Base-by-base conservation (phyloP, 2,329 filamentous ascomycete species). In the Ramularia collo-cygni region DNA sequence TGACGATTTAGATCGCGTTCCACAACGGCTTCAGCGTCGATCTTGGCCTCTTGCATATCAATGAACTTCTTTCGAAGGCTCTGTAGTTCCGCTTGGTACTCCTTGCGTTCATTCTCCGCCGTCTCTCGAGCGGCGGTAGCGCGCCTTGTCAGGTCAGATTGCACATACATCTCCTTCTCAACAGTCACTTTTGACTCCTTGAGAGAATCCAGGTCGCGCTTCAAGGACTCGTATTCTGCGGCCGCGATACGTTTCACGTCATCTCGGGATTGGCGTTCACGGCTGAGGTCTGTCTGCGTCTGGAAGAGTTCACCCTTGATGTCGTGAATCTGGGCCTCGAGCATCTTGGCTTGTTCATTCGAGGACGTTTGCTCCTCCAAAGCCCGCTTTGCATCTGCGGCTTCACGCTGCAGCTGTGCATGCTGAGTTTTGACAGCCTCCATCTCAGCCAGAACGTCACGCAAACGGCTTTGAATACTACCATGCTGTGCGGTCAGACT, bases 161-260 rank as follows among this genome's bases (percentile, higher is more conserved):
- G 90, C 4, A 85, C 83, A 60, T 96, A 96, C 61, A 98, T 81
- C 64, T 96, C 90, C 63, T 95, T 96, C 64, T 98, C 90, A 48
- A 98, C 95, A 33, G 81, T 94, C 55, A 95, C 95, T 64, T 98
- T 98, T 18, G 87, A 82, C 48, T 95, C 88, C 54, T 95, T 95
- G 24, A 96, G 72, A 24, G 79, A 77, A 35, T 93, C 82, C 53
- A 81, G 94, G 50, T 96, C 88, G 17, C 89, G 81, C 59, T 89
- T 82, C 44, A 98, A 71, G 36, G 82, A 78, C 31, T 84, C 73
- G 54, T 82, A 85, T 60, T 92, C 93, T 65, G 95, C 89, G 52
- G 95, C 88, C 4, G 85, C 81, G 42, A 96, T 81, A 52, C 94
- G 78, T 48, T 90, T 81, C 17, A 95, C 88, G 58, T 98, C 92